These are phyloP conservation scores for Fonsecaea nubica DNA, from an alignment of 2,329 filamentous ascomycete species.

Conservation along the genomic window DNA sequence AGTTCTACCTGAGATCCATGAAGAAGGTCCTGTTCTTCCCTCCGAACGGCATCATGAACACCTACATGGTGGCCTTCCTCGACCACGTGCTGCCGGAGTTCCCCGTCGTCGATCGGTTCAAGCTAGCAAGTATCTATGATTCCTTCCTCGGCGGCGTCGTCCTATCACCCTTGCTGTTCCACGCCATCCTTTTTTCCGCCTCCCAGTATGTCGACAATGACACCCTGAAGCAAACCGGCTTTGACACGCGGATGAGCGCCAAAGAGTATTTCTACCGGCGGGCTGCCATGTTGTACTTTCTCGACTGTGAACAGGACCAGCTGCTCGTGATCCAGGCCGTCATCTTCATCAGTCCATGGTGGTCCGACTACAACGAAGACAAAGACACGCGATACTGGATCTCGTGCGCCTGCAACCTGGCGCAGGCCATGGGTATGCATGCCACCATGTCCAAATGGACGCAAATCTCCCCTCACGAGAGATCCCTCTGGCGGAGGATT, in stretches of 20 bases:
- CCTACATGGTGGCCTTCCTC: constrained; percentile 1
- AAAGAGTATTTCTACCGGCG: neutral
- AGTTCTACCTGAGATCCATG: neutral
- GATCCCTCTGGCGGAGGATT: constrained; percentile 6
- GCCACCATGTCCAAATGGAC: neutral
- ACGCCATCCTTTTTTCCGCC: neutral
- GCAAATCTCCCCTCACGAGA: neutral
- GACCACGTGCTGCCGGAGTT: constrained; percentile 4
- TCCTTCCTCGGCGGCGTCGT: neutral
- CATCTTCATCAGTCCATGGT: constrained; percentile 12
- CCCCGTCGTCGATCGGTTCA: constrained; percentile 4
- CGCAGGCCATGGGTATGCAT: constrained; percentile 6
- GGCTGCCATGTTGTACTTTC: neutral
- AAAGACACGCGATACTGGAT: constrained; percentile 15
- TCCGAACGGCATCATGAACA: neutral
- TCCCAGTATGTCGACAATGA: neutral
- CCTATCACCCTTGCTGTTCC: neutral
- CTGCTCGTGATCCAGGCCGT: constrained; percentile 6
- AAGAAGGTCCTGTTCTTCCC: constrained; percentile 10
- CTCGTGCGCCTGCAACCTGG: constrained; percentile 5
- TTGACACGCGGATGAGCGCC: neutral
- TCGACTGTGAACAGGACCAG: constrained; percentile 5
- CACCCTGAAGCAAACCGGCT: neutral
- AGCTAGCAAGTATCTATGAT: neutral
- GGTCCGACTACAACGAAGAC: constrained; percentile 7